Evolutionary conservation across 2,329 filamentous ascomycete genomes (phyloP), one percentile per base, ranked within the genome.

Genomic region (Chaetomiaceae sp.): DNA sequence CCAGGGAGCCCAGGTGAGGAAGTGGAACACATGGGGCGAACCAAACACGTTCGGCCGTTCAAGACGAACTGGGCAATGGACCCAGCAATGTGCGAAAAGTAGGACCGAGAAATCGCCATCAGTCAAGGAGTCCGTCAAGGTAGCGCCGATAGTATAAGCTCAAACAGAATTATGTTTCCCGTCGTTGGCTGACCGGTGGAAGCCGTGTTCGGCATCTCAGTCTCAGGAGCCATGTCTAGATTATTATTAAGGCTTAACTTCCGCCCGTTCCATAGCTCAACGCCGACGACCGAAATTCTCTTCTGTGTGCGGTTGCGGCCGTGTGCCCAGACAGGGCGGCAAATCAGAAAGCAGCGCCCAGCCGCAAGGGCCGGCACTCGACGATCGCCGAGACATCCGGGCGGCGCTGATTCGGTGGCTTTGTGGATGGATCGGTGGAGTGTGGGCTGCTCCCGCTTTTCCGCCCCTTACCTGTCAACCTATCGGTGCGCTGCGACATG

Each of bases 351-450:
- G n/a, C 30, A 30, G n/a, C 11, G 48, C 36, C 36, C 27, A 49
- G 42, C 25, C 9, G 21, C 21, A 53, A 55, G 32, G 40, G 38
- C 45, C 43, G 53, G 48, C 42, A 43, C 37, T 48, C 13, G 20
- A 29, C 13, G 6, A n/a, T 9, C 18, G 5, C 36, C 25, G 41
- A 42, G 18, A 21, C 48, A 48, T 41, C 51, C 42, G 43, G 41
- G 16, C 23, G 47, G 38, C 42, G 40, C 48, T 21, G 29, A 48
- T 55, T 57, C 53, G 55, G 55, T 48, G 53, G 36, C 51, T 54
- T 51, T 58, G 55, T 59, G 58, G 58, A 56, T 53, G 53, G 13
- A 14, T 33, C 8, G 33, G 51, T 48, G 45, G 45, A 21, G 21
- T 11, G 33, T 38, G 45, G 45, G 25, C n/a, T 16, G 13, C 16